These are phyloP conservation scores for Coemansia sp. DNA, from an alignment of 192 early-diverging fungal genomes.

Conservation along the genomic window DNA sequence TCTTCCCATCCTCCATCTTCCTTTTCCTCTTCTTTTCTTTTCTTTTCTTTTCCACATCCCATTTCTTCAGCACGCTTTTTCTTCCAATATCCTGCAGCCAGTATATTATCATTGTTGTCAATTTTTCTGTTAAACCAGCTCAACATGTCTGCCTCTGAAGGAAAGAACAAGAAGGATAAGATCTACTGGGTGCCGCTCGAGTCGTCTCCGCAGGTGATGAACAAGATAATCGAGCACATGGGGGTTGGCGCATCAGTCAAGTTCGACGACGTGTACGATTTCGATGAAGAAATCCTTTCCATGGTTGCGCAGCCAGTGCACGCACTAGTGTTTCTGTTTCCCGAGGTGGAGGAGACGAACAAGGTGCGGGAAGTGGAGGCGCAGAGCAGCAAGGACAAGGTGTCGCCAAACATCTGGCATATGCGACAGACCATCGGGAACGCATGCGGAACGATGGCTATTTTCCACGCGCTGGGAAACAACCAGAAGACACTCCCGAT, in stretches of 20 bases:
- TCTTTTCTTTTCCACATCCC: background rate
- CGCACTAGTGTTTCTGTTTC: constrained; percentile 91
- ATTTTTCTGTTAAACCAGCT: background rate
- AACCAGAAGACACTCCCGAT: constrained; percentile 58
- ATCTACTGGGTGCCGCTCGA: constrained; percentile 84
- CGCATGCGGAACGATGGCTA: constrained; percentile 93
- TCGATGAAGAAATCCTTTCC: constrained; percentile 80
- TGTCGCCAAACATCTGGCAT: constrained; percentile 64
- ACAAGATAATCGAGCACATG: constrained; percentile 65
- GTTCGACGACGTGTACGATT: constrained; percentile 81
- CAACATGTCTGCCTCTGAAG: constrained; percentile 11
- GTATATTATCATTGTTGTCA: no score
- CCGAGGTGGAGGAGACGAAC: constrained; percentile 65
- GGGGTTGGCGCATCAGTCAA: constrained; percentile 64
- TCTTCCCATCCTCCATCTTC: background rate
- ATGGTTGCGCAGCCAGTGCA: constrained; percentile 81
- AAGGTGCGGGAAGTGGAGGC: constrained; percentile 58
- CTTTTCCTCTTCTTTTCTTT: background rate
- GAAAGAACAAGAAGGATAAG: constrained; percentile 11
- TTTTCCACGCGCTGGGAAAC: constrained; percentile 88
- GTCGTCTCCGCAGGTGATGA: constrained; percentile 80
- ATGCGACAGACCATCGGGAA: constrained; percentile 87
- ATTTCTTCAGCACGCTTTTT: background rate
- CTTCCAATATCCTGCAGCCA: background rate
- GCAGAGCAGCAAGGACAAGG: constrained; percentile 34